Conservation (phyloP, 106 monocot species). For the Dioscorea zingiberensis region DNA sequence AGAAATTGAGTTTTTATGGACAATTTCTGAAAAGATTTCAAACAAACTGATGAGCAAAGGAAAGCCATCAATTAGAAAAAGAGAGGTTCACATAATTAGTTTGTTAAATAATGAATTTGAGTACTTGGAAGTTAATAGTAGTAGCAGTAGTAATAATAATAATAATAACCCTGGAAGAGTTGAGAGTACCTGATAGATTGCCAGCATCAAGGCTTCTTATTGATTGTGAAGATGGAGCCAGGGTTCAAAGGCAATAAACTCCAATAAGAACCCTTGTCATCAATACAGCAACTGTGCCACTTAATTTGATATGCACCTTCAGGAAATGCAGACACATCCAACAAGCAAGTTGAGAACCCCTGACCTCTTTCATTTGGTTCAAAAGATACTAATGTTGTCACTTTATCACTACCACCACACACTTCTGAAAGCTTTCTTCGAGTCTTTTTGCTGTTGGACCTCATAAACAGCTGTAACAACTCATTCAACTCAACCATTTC, state of each 20-base stretch:
- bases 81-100: too few species aligned
- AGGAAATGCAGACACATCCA: slow-evolving; percentile 66
- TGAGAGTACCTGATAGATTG: too few species aligned
- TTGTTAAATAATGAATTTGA: too few species aligned
- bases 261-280: slow-evolving; percentile 35
- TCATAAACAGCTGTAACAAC: slow-evolving; percentile 22
- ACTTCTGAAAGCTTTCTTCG: neutral
- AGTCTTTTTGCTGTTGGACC: neutral
- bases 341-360: slow-evolving; percentile 58
- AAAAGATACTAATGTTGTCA: slow-evolving; percentile 31
- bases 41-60: too few species aligned
- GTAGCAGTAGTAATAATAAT: too few species aligned
- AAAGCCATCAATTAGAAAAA: too few species aligned
- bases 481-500: slow-evolving; percentile 36
- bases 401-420: slow-evolving; percentile 7
- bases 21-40: too few species aligned
- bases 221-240: slow-evolving; percentile 34
- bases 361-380: slow-evolving; percentile 36
- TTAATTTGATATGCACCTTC: slow-evolving; percentile 72
- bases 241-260: slow-evolving; percentile 48
- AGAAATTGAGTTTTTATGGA: too few species aligned
- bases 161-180: too few species aligned
- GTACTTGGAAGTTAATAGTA: too few species aligned
- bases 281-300: slow-evolving; percentile 72
- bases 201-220: slow-evolving; percentile 2